Evolutionary conservation across 331 rosid genomes (phyloP), one percentile per base, ranked within the genome.

Genomic region (Cydonia oblonga): DNA sequence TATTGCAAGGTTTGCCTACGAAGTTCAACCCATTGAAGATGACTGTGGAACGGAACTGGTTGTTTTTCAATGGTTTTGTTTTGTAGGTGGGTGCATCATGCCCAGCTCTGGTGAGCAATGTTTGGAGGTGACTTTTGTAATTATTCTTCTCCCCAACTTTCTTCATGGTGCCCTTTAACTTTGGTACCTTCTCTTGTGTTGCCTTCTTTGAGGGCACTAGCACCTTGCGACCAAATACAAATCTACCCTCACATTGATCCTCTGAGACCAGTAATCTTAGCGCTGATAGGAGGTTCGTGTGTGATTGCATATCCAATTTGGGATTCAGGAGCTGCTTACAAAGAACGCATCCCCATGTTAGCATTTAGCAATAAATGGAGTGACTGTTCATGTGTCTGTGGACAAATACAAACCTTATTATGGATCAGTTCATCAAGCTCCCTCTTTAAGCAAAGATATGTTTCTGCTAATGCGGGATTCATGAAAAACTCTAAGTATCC

Each of bases 11-110:
- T 75, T 81, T 83, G 64, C 99, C 96, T 5, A 52, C 82, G 80
- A 95, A 90, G 71, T 91, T 72, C 82, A 91, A 82, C 70, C 97
- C 99, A 18, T 91, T 95, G 84, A 95, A 91, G 53, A 81, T 82
- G 76, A 95, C 92, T 4, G 93, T 90, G 59, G 97, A 87, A 26
- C 89, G 80, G 78, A 88, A 95, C 79, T 84, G 91, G 76, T 83
- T 84, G 87, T 84, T 89, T 74, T 74, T 84, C 84, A 87, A 76
- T 73, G 80, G 90, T 40, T 25, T 90, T 57, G 99, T 88, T 72
- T 95, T 83, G 88, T 95, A 95, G 73, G 87, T 83, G 66, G 99
- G 96, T 20, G 81, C 15, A 20, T 78, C 86, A 78, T 91, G 97
- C 68, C 99, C 93, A 22, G 88, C 96, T 73, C 97, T 80, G 73